Conservation (phyloP, 257 asterid genomes). For the Penstemon eatonii region DNA sequence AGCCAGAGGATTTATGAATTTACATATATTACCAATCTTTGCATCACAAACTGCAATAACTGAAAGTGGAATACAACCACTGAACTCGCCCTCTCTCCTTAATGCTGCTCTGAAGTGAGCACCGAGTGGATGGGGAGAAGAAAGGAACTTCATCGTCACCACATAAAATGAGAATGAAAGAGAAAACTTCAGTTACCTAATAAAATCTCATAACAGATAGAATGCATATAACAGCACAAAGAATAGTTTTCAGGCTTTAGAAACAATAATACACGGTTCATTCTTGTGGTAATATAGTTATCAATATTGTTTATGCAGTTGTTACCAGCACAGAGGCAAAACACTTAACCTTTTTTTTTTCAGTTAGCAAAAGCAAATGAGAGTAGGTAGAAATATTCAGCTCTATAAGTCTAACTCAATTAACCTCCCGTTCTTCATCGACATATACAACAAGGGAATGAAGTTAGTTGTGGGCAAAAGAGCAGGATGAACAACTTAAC, state of each 20-base stretch:
- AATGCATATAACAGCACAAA: conserved; percentile 2
- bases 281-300: too few species aligned
- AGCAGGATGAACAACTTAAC: background rate
- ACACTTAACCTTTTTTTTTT: background rate
- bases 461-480: too few species aligned
- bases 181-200: conserved; percentile 11
- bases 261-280: too few species aligned
- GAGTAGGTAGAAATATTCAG: too few species aligned
- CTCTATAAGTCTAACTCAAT: too few species aligned
- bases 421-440: too few species aligned
- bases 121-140: conserved; percentile 74
- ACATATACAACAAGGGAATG: too few species aligned
- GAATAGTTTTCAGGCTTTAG: background rate
- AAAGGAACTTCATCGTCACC: conserved; percentile 64
- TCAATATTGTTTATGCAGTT: too few species aligned
- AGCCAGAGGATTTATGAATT: conserved; percentile 56
- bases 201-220: conserved; percentile 7
- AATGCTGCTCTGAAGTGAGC: conserved; percentile 86
- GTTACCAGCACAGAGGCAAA: too few species aligned
- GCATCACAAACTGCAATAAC: conserved; percentile 70
- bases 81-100: conserved; percentile 55
- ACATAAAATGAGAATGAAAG: conserved; percentile 24
- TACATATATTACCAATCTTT: conserved; percentile 67
- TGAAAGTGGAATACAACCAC: conserved; percentile 73
- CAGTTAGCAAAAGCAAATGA: background rate